Percentiles rank a stretch among this genome's conserved stretches.
Evolutionary conservation across 1,139 yeast genomes (phyloP).

Genomic region (Kodamaea suecica): DNA sequence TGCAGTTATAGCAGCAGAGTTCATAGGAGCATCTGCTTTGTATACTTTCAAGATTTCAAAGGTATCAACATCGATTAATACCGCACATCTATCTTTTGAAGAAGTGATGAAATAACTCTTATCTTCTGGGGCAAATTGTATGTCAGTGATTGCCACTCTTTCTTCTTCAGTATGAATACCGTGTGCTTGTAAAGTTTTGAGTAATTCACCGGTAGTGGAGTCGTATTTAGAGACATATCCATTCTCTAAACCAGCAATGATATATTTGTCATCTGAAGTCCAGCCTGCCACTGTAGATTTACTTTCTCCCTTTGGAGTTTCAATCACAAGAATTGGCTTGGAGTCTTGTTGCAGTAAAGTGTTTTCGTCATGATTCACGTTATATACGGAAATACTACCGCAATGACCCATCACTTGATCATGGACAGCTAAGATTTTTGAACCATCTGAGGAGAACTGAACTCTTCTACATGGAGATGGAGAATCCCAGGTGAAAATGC

Average conservation of each 20-base stretch:
- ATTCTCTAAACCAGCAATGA: constrained; percentile 85
- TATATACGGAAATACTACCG: constrained; percentile 72
- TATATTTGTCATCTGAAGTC: constrained; percentile 70
- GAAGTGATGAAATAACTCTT: constrained; percentile 86
- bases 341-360: constrained; percentile 38
- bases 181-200: constrained; percentile 62
- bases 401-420: constrained; percentile 92
- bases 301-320: constrained; percentile 57
- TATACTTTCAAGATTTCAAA: constrained; percentile 71
- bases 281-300: constrained; percentile 87
- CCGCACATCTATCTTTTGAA: constrained; percentile 89
- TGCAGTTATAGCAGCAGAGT: constrained; percentile 93
- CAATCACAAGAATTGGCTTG: constrained; percentile 61
- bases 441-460: constrained; percentile 75
- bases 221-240: constrained; percentile 83
- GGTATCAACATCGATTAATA: constrained; percentile 73
- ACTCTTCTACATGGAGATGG: constrained; percentile 90
- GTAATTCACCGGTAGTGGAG: constrained; percentile 67
- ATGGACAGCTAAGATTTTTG: constrained; percentile 69
- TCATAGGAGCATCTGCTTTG: constrained; percentile 90
- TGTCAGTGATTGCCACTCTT: constrained; percentile 61
- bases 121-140: constrained; percentile 83
- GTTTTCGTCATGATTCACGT: constrained; percentile 43
- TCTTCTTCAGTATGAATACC: constrained; percentile 59
- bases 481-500: constrained; percentile 69